Conservation (phyloP, 2,329 filamentous ascomycete species). For the Aspergillus oerlinghausenensis region DNA sequence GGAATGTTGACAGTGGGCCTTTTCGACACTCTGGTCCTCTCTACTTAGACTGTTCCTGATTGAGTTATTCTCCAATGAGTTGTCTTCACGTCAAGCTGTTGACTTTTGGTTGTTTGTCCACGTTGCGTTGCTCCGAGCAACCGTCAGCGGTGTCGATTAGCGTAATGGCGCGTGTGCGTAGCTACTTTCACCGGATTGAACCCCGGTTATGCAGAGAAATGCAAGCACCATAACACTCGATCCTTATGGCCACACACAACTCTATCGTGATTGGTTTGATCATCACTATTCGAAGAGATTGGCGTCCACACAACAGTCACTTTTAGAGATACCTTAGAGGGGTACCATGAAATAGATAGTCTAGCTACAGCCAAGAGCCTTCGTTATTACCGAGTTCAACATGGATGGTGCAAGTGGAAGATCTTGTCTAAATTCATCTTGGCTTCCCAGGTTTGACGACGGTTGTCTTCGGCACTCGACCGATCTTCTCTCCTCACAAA, state of each 20-base stretch:
- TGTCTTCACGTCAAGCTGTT: slow-evolving; percentile 18
- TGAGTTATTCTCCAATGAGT: neutral
- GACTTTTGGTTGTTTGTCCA: slow-evolving; percentile 25
- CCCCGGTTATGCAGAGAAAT: neutral
- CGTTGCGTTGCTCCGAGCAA: slow-evolving; percentile 32
- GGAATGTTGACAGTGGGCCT: slow-evolving; percentile 31
- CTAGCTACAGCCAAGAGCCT: neutral
- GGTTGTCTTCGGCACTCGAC: neutral
- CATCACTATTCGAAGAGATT: neutral
- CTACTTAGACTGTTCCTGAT: slow-evolving; percentile 7
- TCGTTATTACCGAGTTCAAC: neutral
- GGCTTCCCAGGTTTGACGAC: neutral
- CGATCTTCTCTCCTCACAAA: too few relatives aligned
- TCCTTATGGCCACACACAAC: neutral
- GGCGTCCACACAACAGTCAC: neutral
- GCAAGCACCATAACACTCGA: neutral
- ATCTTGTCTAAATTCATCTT: neutral
- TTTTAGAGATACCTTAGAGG: neutral
- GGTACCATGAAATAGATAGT: neutral
- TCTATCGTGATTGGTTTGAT: neutral
- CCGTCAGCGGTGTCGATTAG: slow-evolving; percentile 17
- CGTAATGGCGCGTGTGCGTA: slow-evolving; percentile 8
- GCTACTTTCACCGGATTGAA: neutral
- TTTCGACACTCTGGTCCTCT: slow-evolving; percentile 1
- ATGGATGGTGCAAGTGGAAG: neutral